phyloP scores from a whole-genome alignment of 768 basidiomycete genomes.

The Mycena crocata region DNA sequence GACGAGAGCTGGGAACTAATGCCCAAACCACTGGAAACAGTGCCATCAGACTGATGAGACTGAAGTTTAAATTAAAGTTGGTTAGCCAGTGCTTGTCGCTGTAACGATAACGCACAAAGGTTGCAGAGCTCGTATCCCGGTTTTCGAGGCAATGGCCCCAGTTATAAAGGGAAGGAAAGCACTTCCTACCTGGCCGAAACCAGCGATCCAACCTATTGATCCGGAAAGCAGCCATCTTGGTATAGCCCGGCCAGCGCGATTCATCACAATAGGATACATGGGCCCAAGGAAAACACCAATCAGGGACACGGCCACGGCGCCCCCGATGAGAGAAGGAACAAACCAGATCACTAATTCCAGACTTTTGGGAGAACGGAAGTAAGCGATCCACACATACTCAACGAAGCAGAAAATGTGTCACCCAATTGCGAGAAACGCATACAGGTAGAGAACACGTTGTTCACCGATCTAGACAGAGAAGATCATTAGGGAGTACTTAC shows the following conservation, averaged over 20 bases:
- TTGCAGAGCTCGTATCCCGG: slow-evolving; percentile 70
- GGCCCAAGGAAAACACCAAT: slow-evolving; percentile 80
- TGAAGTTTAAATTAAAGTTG: too few relatives aligned
- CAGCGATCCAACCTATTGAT: slow-evolving; percentile 76
- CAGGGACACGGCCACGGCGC: slow-evolving; percentile 72
- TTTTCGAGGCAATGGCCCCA: slow-evolving; percentile 71
- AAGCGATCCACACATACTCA: neutral
- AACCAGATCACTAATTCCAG: slow-evolving; percentile 79
- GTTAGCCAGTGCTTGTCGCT: too few relatives aligned
- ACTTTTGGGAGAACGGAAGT: slow-evolving; percentile 41
- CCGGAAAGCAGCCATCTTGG: slow-evolving; percentile 77
- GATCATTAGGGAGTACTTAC: neutral
- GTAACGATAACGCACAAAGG: slow-evolving; percentile 77
- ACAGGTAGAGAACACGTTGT: slow-evolving; percentile 64
- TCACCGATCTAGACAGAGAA: slow-evolving; percentile 62
- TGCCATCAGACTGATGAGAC: slow-evolving; percentile 71
- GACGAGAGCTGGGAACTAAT: slow-evolving; percentile 7
- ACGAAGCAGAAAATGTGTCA: slow-evolving; percentile 32
- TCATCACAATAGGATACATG: slow-evolving; percentile 81
- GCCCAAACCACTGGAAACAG: slow-evolving; percentile 48
- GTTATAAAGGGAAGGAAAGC: slow-evolving; percentile 81
- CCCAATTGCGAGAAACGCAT: slow-evolving; percentile 63
- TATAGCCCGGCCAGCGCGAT: slow-evolving; percentile 73
- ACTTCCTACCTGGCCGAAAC: slow-evolving; percentile 77
- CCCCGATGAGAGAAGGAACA: slow-evolving; percentile 71